Percentiles rank a stretch among this genome's conserved stretches.
These are phyloP conservation scores for Mortierella claussenii DNA, from an alignment of 192 early-diverging fungal species.

Conservation along the genomic window DNA sequence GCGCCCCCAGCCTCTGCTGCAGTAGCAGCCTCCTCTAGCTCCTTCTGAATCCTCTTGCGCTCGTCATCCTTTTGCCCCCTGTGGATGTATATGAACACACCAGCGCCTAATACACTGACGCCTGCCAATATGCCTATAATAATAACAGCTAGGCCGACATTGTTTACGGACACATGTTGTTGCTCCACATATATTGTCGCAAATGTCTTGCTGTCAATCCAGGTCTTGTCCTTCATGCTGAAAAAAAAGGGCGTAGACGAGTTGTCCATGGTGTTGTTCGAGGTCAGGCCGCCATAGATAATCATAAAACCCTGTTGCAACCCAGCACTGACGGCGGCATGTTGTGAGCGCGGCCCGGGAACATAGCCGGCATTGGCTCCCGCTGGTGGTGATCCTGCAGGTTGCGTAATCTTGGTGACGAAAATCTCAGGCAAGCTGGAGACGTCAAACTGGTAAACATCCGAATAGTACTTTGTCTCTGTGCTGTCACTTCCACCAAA, in stretches of 20 bases:
- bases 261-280: not conserved
- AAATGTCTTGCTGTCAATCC: conserved; percentile 23
- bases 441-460: conserved; percentile 28
- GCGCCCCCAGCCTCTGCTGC: not conserved
- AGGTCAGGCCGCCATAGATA: conserved; percentile 20
- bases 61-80: conserved; percentile 20
- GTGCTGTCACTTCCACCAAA: conserved; percentile 29
- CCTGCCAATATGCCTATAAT: conserved; percentile 28
- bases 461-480: conserved; percentile 4
- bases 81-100: conserved; percentile 30
- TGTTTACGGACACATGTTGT: not conserved
- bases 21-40: conserved; percentile 3
- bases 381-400: not conserved
- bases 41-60: not conserved
- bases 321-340: conserved; percentile 20
- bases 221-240: conserved; percentile 6
- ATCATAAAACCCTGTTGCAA: conserved; percentile 22
- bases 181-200: not conserved
- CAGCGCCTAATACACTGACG: conserved; percentile 13
- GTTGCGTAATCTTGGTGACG: conserved; percentile 14
- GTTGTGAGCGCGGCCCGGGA: conserved; percentile 18
- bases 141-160: conserved; percentile 13
- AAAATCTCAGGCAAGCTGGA: conserved; percentile 5
- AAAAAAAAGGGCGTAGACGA: conserved; percentile 10
- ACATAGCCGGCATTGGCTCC: not conserved